Percentiles rank a stretch among this genome's conserved stretches.
These are phyloP conservation scores for Calocera cornea DNA, from an alignment of 768 basidiomycete genomes.

Conservation along the genomic window DNA sequence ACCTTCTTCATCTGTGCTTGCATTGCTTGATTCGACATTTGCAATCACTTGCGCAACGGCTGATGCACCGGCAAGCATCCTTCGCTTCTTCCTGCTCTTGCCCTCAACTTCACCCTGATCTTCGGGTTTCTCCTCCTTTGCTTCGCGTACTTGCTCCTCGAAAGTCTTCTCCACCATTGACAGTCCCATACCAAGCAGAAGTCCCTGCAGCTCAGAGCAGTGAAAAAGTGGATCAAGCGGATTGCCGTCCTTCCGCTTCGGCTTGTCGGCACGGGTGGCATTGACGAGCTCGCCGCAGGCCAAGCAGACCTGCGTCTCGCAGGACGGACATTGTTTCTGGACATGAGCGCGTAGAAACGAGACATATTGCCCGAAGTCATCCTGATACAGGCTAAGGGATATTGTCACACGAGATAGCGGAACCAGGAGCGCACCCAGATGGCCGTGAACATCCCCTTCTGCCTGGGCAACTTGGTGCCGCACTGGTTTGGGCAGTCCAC, in stretches of 20 bases:
- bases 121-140: conserved; percentile 14
- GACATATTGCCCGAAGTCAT: conserved; percentile 59
- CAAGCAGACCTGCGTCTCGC: conserved; percentile 39
- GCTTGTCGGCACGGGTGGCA: conserved; percentile 29
- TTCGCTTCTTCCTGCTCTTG: conserved; percentile 16
- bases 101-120: conserved; percentile 13
- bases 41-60: background rate
- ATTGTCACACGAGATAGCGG: conserved; percentile 9
- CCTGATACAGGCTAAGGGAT: conserved; percentile 29
- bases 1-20: conserved; percentile 1
- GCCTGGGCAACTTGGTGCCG: conserved; percentile 44
- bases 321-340: conserved; percentile 47
- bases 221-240: conserved; percentile 59
- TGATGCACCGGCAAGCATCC: conserved; percentile 5
- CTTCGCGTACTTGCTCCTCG: conserved; percentile 29
- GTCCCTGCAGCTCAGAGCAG: conserved; percentile 78
- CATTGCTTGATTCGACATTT: background rate
- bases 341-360: conserved; percentile 46
- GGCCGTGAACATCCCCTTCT: conserved; percentile 69
- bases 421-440: conserved; percentile 49
- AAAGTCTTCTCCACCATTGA: conserved; percentile 71
- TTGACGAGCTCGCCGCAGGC: conserved; percentile 58
- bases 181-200: conserved; percentile 81
- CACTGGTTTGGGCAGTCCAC: conserved; percentile 67
- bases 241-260: conserved; percentile 27